phyloP scores from a whole-genome alignment of 495 filamentous ascomycete genomes.

The Trichoderma reesei region DNA sequence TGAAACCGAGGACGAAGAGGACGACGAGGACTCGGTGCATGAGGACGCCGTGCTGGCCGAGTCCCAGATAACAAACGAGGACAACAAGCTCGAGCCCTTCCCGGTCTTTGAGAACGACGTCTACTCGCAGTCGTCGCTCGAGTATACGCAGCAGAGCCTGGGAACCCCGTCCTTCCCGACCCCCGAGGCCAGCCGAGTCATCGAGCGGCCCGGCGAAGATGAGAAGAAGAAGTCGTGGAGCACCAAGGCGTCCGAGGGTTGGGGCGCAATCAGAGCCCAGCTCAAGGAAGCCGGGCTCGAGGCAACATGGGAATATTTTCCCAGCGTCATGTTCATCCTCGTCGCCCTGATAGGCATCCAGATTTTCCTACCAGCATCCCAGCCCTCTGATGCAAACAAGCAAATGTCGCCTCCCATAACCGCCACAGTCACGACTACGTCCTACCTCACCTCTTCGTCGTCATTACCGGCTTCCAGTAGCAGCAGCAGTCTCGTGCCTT shows the following conservation, averaged over 20 bases:
- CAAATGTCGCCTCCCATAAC: neutral
- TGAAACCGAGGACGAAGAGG: conserved; percentile 25
- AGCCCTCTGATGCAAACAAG: neutral
- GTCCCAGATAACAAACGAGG: neutral
- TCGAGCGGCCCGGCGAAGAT: neutral
- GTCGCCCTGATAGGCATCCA: neutral
- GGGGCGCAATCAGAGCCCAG: neutral
- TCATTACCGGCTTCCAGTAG: neutral
- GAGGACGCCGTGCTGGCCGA: conserved; percentile 18
- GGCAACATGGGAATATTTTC: neutral
- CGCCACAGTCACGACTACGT: neutral
- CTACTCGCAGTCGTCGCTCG: neutral
- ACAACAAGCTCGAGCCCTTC: neutral
- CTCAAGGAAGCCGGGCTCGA: neutral
- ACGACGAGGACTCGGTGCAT: conserved; percentile 20
- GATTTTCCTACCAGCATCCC: neutral
- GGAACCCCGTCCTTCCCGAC: conserved; percentile 31
- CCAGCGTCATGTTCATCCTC: neutral
- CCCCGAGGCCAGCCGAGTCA: conserved; percentile 18
- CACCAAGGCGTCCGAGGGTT: neutral
- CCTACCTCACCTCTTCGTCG: conserved; percentile 5
- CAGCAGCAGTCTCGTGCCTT: neutral
- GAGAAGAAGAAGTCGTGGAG: neutral
- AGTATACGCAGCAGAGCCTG: conserved; percentile 19
- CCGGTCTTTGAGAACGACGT: neutral